Evolutionary conservation across 1,284 basidiomycete genomes (phyloP).

Genomic region (Leccinum fallax): DNA sequence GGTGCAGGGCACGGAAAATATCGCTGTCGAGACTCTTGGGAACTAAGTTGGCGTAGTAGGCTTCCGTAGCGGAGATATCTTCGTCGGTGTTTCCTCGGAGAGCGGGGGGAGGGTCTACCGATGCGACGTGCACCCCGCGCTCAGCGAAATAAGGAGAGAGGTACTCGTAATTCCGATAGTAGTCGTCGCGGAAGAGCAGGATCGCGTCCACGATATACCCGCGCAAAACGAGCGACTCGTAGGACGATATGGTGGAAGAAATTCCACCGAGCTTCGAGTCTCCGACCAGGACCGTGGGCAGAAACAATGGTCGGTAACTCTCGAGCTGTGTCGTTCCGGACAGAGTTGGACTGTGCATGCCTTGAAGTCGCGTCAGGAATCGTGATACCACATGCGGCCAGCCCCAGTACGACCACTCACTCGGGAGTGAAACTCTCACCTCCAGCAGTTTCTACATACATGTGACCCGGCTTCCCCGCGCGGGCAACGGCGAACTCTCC

Average conservation of each 20-base stretch:
- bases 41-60: conserved; percentile 68
- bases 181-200: conserved; percentile 85
- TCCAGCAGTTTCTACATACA: conserved; percentile 95
- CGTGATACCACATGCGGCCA: neutral
- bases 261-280: conserved; percentile 93
- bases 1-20: conserved; percentile 55
- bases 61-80: conserved; percentile 56
- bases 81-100: conserved; percentile 43
- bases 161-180: conserved; percentile 88
- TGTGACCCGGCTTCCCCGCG: conserved; percentile 46
- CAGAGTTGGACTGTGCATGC: conserved; percentile 90
- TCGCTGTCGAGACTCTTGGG: conserved; percentile 38
- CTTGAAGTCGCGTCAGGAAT: conserved; percentile 42
- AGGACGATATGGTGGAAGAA: conserved; percentile 91
- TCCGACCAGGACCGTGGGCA: conserved; percentile 88
- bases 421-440: conserved; percentile 53
- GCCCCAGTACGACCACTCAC: conserved; percentile 7
- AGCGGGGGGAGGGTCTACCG: conserved; percentile 64
- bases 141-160: conserved; percentile 79
- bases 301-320: conserved; percentile 79
- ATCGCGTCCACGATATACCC: conserved; percentile 90
- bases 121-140: conserved; percentile 61
- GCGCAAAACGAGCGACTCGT: conserved; percentile 87
- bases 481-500: conserved; percentile 33
- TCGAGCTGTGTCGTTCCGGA: conserved; percentile 88